Percentiles rank a stretch among this genome's conserved stretches.
These are phyloP conservation scores for Kodamaea lidongshanica DNA, from an alignment of 805 yeast genomes.

Conservation along the genomic window DNA sequence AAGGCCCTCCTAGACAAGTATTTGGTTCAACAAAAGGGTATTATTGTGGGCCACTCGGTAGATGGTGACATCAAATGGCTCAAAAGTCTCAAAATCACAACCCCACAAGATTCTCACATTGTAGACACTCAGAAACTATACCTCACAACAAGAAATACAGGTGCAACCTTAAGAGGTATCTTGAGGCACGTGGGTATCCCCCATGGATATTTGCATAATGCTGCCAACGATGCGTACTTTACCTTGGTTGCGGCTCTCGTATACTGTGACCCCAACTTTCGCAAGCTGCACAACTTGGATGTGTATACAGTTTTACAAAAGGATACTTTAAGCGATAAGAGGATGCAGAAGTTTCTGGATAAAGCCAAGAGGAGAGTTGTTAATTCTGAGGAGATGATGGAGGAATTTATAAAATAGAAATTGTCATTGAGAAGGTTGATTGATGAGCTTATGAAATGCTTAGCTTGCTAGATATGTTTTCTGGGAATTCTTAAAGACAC, in stretches of 20 bases:
- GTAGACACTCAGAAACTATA: conserved; percentile 19
- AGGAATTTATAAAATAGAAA: background rate
- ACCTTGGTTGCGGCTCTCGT: conserved; percentile 21
- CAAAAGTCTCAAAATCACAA: conserved; percentile 10
- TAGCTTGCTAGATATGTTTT: too few relatives aligned
- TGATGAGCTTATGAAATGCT: too few relatives aligned
- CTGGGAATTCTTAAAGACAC: too few relatives aligned
- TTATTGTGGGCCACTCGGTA: conserved; percentile 16
- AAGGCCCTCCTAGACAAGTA: conserved; percentile 12
- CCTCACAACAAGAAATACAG: conserved; percentile 11
- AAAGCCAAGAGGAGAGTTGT: conserved; percentile 3
- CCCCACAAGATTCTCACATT: conserved; percentile 7
- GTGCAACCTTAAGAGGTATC: conserved; percentile 18
- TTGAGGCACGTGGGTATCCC: conserved; percentile 17
- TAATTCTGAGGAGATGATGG: background rate
- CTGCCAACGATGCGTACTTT: conserved; percentile 26
- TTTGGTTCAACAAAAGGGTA: conserved; percentile 12
- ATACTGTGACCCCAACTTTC: conserved; percentile 18
- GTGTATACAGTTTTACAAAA: conserved; percentile 4
- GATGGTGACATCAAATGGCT: conserved; percentile 13
- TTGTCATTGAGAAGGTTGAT: background rate
- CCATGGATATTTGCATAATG: conserved; percentile 23
- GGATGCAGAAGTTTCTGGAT: conserved; percentile 11
- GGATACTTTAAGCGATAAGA: conserved; percentile 7
- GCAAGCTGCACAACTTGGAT: conserved; percentile 14